Percentiles rank a stretch among this genome's conserved stretches.
Conservation (phyloP, 306 rosid species). For the Medicago arabica region DNA sequence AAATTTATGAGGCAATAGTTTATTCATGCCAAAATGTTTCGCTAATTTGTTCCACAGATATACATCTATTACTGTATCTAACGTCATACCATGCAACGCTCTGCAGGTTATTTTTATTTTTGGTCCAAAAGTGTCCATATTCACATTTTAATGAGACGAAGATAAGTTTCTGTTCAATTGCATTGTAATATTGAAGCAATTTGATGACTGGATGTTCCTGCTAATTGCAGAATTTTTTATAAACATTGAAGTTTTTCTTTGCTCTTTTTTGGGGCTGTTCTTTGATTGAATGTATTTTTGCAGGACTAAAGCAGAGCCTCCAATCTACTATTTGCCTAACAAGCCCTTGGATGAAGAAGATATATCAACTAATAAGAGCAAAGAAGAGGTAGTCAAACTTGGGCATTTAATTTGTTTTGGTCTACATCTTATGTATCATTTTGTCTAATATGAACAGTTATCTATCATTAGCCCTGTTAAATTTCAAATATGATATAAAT, state of each 20-base stretch:
- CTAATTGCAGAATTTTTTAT: slow-evolving; percentile 59
- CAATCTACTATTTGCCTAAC: slow-evolving; percentile 88
- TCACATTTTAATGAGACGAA: slow-evolving; percentile 94
- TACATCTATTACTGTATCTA: slow-evolving; percentile 32
- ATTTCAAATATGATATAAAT: slow-evolving; percentile 14
- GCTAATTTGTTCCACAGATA: slow-evolving; percentile 32
- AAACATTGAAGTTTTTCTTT: slow-evolving; percentile 16
- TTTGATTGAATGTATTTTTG: slow-evolving; percentile 45
- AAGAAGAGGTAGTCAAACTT: slow-evolving; percentile 69
- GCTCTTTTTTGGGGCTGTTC: slow-evolving; percentile 17
- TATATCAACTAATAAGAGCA: slow-evolving; percentile 58
- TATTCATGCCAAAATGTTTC: slow-evolving; percentile 23
- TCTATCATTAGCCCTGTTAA: background rate
- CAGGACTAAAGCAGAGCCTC: slow-evolving; percentile 96
- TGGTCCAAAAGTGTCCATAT: slow-evolving; percentile 99
- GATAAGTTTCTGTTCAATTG: slow-evolving; percentile 98
- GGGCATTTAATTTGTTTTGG: slow-evolving; percentile 25
- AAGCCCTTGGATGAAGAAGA: slow-evolving; percentile 79
- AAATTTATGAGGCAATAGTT: slow-evolving; percentile 6
- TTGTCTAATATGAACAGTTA: background rate
- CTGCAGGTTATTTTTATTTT: slow-evolving; percentile 98
- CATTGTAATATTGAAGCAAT: slow-evolving; percentile 72
- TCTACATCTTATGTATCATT: slow-evolving; percentile 26
- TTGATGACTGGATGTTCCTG: slow-evolving; percentile 63
- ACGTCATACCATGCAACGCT: slow-evolving; percentile 28